A percentile compares a stretch with the other conserved stretches of the same genome.
Conservation (phyloP, 2,329 filamentous ascomycete species). For the Cercospora berteroae region DNA sequence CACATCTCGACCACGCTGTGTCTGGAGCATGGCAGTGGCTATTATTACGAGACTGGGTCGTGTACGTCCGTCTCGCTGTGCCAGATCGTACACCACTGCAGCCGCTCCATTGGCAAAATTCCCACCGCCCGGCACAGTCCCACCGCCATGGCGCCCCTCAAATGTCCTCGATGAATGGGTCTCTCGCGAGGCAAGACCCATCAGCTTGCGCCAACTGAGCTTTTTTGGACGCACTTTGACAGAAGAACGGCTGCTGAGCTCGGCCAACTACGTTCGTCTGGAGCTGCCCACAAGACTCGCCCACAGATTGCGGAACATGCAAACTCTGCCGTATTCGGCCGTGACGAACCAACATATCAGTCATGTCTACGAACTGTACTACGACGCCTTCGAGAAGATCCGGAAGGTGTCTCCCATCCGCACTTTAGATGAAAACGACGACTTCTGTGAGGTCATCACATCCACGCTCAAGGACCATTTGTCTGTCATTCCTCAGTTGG, state of each 20-base stretch:
- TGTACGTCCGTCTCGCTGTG: constrained; percentile 11
- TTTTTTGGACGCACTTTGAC: constrained; percentile 94
- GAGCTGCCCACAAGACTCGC: constrained; percentile 88
- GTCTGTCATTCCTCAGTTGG: constrained; percentile 87
- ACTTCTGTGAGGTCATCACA: constrained; percentile 75
- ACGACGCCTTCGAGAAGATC: constrained; percentile 90
- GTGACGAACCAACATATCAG: constrained; percentile 93
- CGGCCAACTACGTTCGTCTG: constrained; percentile 94
- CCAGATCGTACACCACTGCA: constrained; percentile 21
- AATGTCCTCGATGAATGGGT: constrained; percentile 74
- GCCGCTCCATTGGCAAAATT: constrained; percentile 9
- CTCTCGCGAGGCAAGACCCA: constrained; percentile 85
- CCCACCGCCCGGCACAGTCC: constrained; percentile 27
- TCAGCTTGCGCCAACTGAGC: constrained; percentile 92
- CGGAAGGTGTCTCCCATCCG: constrained; percentile 81
- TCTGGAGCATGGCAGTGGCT: neutral
- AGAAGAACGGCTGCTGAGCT: constrained; percentile 83
- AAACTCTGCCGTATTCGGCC: constrained; percentile 91
- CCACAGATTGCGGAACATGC: constrained; percentile 94
- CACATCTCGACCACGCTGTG: neutral
- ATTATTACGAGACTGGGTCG: neutral
- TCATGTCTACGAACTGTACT: constrained; percentile 95
- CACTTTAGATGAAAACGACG: constrained; percentile 84
- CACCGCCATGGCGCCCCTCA: constrained; percentile 59
- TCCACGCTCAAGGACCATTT: constrained; percentile 82